phyloP scores from a whole-genome alignment of 441 rosid species.

The Erysimum cheiri region DNA sequence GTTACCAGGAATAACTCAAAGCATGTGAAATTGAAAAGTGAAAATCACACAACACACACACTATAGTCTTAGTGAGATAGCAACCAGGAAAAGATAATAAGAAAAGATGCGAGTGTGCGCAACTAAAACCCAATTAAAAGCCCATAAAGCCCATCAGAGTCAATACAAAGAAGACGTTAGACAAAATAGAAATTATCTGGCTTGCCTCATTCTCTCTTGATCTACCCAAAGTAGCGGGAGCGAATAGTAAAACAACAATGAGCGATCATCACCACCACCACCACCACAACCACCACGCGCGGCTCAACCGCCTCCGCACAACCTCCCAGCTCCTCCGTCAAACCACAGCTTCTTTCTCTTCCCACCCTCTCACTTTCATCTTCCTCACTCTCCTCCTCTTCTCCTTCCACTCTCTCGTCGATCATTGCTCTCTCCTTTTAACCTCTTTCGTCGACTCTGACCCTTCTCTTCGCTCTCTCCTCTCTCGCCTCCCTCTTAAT shows the following conservation, averaged over 20 bases:
- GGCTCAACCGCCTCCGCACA: conserved; percentile 64
- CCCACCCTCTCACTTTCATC: conserved; percentile 63
- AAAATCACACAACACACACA: background rate
- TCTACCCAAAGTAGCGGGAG: conserved; percentile 44
- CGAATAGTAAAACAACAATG: conserved; percentile 48
- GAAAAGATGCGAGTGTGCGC: background rate
- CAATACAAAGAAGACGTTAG: background rate
- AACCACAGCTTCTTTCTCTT: conserved; percentile 54
- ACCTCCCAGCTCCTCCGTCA: conserved; percentile 64
- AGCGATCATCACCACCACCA: conserved; percentile 74
- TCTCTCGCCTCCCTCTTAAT: conserved; percentile 78
- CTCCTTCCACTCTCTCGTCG: conserved; percentile 81
- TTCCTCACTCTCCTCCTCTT: conserved; percentile 75
- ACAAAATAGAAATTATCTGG: background rate
- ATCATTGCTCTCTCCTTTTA: conserved; percentile 65
- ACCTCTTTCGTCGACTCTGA: conserved; percentile 83
- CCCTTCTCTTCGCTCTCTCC: conserved; percentile 81
- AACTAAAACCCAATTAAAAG: background rate
- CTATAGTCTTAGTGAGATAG: background rate
- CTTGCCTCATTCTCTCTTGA: conserved; percentile 11
- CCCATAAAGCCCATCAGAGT: conserved; percentile 9
- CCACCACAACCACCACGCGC: conserved; percentile 60
- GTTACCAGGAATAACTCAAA: background rate
- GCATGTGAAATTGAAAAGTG: background rate
- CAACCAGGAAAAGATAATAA: background rate